These are phyloP conservation scores for Hansenula anomala DNA, from an alignment of 1,139 yeast species.

Conservation along the genomic window DNA sequence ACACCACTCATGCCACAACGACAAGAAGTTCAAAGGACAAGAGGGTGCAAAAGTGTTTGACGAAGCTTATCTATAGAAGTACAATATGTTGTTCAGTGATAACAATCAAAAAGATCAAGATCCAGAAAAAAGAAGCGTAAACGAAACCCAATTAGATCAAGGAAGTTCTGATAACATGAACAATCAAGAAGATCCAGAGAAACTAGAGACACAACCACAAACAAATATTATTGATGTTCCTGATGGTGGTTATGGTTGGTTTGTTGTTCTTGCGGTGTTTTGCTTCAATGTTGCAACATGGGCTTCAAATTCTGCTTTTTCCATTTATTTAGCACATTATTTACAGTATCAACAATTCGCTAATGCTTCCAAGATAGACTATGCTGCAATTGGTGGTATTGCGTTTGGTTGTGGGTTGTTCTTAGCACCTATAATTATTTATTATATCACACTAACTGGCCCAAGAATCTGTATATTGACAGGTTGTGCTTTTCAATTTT, in stretches of 20 bases:
- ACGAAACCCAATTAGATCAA: too few species aligned
- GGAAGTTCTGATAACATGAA: too few species aligned
- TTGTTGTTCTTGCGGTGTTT: conserved; percentile 33
- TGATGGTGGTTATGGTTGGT: conserved; percentile 46
- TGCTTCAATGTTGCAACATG: conserved; percentile 46
- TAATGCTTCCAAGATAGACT: conserved; percentile 50
- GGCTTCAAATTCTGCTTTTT: conserved; percentile 57
- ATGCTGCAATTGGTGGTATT: conserved; percentile 63
- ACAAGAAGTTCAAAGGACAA: too few species aligned
- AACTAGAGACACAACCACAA: too few species aligned
- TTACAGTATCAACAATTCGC: conserved; percentile 38
- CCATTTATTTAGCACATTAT: conserved; percentile 58
- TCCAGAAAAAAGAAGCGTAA: too few species aligned
- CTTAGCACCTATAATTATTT: conserved; percentile 29
- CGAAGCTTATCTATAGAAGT: too few species aligned
- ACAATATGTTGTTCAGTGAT: too few species aligned
- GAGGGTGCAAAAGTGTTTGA: too few species aligned
- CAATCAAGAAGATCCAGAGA: not conserved
- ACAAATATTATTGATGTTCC: conserved; percentile 14
- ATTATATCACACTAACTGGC: conserved; percentile 9
- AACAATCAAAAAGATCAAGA: too few species aligned
- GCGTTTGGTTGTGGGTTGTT: conserved; percentile 53
- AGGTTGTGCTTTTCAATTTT: conserved; percentile 18
- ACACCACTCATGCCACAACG: too few species aligned
- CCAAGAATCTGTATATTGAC: conserved; percentile 11